Conservation (phyloP, 2,329 filamentous ascomycete genomes). For the Xylariomycetidae sp. region DNA sequence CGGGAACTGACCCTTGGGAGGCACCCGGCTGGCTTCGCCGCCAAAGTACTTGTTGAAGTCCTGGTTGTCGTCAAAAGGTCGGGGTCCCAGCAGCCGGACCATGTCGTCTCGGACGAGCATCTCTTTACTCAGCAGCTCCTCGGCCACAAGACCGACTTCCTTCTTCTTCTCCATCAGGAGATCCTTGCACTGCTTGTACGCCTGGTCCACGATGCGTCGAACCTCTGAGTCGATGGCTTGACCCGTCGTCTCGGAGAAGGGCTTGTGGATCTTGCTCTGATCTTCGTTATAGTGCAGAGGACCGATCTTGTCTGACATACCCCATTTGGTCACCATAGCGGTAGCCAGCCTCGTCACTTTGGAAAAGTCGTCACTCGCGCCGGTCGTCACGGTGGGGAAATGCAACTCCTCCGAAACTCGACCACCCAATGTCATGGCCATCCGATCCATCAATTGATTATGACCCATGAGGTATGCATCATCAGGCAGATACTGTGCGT, state of each 20-base stretch:
- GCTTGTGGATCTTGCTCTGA: conserved; percentile 81
- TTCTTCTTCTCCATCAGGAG: conserved; percentile 80
- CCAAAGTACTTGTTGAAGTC: conserved; percentile 96
- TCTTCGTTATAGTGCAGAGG: conserved; percentile 87
- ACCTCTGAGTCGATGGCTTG: conserved; percentile 91
- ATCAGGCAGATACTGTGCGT: conserved; percentile 93
- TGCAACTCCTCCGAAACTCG: conserved; percentile 94
- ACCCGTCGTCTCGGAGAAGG: conserved; percentile 91
- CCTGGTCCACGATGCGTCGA: conserved; percentile 83
- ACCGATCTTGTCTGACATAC: conserved; percentile 93
- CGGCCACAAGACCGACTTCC: conserved; percentile 83
- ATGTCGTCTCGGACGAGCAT: conserved; percentile 88
- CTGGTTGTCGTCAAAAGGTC: conserved; percentile 78
- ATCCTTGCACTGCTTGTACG: conserved; percentile 84
- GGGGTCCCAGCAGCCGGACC: conserved; percentile 77
- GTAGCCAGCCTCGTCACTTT: conserved; percentile 96
- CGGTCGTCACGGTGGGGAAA: conserved; percentile 93
- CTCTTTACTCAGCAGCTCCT: conserved; percentile 90
- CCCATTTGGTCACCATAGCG: conserved; percentile 98
- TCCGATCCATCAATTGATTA: conserved; percentile 95
- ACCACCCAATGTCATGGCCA: conserved; percentile 98
- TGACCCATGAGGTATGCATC: conserved; percentile 96
- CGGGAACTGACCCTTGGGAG: conserved; percentile 54
- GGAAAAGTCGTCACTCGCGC: conserved; percentile 95
- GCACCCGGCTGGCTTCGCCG: conserved; percentile 38